Evolutionary conservation across 257 asterid genomes (phyloP).

Genomic region (Jacaranda copaia): DNA sequence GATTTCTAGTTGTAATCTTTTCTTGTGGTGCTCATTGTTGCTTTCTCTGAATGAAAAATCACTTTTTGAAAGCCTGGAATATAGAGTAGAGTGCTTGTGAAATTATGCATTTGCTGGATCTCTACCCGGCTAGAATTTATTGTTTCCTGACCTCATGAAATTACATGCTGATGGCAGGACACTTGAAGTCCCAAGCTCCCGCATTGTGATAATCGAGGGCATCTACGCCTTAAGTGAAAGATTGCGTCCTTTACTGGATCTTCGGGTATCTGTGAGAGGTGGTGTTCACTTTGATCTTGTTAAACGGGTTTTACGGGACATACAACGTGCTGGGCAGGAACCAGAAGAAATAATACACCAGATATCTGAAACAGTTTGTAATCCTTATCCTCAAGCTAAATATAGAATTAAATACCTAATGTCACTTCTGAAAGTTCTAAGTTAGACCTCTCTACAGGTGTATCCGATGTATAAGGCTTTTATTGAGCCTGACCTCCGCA

Average conservation of each 20-base stretch:
- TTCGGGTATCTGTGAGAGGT: conserved; percentile 92
- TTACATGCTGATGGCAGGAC: conserved; percentile 63
- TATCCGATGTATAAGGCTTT: conserved; percentile 99
- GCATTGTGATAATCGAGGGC: conserved; percentile 90
- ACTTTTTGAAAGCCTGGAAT: conserved; percentile 15
- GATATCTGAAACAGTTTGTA: conserved; percentile 92
- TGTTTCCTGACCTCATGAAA: conserved; percentile 37
- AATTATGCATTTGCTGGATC: conserved; percentile 27
- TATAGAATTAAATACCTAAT: conserved; percentile 17
- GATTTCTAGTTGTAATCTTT: not conserved
- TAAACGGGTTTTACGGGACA: conserved; percentile 94
- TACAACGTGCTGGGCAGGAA: conserved; percentile 96
- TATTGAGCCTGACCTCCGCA: conserved; percentile 95
- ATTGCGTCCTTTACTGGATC: conserved; percentile 82
- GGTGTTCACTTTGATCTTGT: conserved; percentile 99
- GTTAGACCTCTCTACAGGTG: conserved; percentile 63
- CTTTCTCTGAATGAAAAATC: conserved; percentile 10
- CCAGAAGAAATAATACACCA: conserved; percentile 99
- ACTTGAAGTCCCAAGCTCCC: conserved; percentile 91
- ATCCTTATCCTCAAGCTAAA: conserved; percentile 34
- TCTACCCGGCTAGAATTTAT: conserved; percentile 7
- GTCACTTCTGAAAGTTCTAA: conserved; percentile 36
- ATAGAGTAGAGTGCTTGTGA: not conserved
- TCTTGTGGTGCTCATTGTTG: not conserved
- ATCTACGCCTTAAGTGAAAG: conserved; percentile 94